Percentiles rank a stretch among this genome's conserved stretches.
Evolutionary conservation across 371 early-diverging fungal genomes (phyloP).

Genomic region (Lichtheimia ornata): DNA sequence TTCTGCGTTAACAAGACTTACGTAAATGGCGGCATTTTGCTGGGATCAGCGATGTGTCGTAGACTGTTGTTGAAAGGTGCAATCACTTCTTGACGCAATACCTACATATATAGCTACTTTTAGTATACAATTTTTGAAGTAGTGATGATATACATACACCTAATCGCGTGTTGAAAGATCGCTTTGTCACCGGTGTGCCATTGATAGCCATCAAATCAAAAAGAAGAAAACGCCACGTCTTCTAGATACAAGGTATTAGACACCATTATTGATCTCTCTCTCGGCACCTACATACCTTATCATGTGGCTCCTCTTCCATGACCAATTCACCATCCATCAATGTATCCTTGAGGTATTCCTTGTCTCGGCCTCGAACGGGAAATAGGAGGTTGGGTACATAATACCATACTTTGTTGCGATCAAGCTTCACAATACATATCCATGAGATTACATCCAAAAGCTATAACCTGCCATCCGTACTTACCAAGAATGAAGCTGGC

Average conservation of each 20-base stretch:
- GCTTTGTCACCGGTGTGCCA: slow-evolving; percentile 55
- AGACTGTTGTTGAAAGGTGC: slow-evolving; percentile 47
- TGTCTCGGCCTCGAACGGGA: slow-evolving; percentile 52
- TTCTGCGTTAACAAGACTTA: slow-evolving; percentile 31
- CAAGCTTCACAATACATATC: slow-evolving; percentile 49
- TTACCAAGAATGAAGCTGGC: slow-evolving; percentile 66
- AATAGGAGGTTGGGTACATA: slow-evolving; percentile 68
- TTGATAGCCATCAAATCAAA: slow-evolving; percentile 72
- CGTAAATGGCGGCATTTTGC: slow-evolving; percentile 62
- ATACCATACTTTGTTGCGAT: slow-evolving; percentile 67
- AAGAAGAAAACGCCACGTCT: slow-evolving; percentile 63
- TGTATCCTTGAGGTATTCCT: slow-evolving; percentile 69
- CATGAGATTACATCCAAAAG: neutral
- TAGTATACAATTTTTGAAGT: neutral
- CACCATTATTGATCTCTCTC: neutral
- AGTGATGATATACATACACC: slow-evolving; percentile 49
- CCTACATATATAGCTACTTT: slow-evolving; percentile 27
- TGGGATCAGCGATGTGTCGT: slow-evolving; percentile 41
- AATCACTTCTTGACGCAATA: slow-evolving; percentile 68
- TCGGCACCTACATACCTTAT: slow-evolving; percentile 6
- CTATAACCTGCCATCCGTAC: neutral
- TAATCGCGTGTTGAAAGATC: slow-evolving; percentile 66
- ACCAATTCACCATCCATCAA: slow-evolving; percentile 82
- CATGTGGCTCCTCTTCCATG: slow-evolving; percentile 34
- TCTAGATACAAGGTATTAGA: slow-evolving; percentile 27